Percentiles rank a stretch among this genome's conserved stretches.
phyloP scores from a whole-genome alignment of 1,139 yeast species.

The Magnusiomyces suaveolens region DNA sequence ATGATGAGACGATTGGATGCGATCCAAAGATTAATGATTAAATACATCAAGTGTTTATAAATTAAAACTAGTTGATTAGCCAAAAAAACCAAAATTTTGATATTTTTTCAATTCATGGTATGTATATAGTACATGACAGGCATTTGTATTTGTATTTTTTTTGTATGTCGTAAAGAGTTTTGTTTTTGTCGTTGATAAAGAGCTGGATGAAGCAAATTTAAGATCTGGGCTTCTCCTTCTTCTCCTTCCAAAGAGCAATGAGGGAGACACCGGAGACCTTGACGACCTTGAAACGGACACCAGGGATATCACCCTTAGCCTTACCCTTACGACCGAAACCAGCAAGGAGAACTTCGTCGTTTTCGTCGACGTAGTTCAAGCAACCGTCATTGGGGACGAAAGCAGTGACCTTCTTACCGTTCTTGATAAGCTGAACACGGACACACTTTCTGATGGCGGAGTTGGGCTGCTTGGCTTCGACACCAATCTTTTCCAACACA shows the following conservation, averaged over 20 bases:
- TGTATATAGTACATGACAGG: slow-evolving; percentile 4
- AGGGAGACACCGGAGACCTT: slow-evolving; percentile 99
- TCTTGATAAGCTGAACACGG: slow-evolving; percentile 99
- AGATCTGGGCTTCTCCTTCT: slow-evolving; percentile 99
- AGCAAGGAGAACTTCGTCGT: slow-evolving; percentile 98
- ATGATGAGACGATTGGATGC: too few relatives aligned
- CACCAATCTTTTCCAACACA: slow-evolving; percentile 98
- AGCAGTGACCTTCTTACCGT: slow-evolving; percentile 99
- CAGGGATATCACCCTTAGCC: slow-evolving; percentile 99
- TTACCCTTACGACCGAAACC: slow-evolving; percentile 99
- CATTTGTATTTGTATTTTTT: neutral
- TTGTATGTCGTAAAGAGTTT: neutral
- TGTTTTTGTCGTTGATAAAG: neutral
- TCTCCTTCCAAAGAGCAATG: slow-evolving; percentile 99
- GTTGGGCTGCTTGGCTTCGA: slow-evolving; percentile 99
- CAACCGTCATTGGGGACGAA: slow-evolving; percentile 99
- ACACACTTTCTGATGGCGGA: slow-evolving; percentile 98
- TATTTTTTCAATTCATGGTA: slow-evolving; percentile 4
- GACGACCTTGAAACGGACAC: slow-evolving; percentile 99
- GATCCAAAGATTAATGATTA: too few relatives aligned
- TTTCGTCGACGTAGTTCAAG: slow-evolving; percentile 98
- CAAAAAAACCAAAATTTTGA: neutral
- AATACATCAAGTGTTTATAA: too few relatives aligned
- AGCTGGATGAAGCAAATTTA: slow-evolving; percentile 33
- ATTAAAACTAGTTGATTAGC: too few relatives aligned